Conservation (phyloP, 805 yeast genomes). For the Ogataea paraovalis region DNA sequence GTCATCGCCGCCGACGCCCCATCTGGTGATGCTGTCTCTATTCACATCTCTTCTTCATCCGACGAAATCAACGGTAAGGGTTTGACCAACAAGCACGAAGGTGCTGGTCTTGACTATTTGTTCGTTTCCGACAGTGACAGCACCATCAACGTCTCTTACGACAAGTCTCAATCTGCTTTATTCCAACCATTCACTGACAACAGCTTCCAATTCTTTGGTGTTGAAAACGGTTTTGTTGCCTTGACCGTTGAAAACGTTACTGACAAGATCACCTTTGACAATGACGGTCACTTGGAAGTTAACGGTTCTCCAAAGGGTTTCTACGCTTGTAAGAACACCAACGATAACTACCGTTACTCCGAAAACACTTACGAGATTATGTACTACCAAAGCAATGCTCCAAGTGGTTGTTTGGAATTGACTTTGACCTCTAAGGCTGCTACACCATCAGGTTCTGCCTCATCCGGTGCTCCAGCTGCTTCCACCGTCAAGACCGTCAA, state of each 20-base stretch:
- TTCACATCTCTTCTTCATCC: conserved; percentile 24
- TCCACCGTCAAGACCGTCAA: background rate
- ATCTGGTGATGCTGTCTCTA: conserved; percentile 9
- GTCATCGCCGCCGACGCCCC: background rate
- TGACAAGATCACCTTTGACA: conserved; percentile 5
- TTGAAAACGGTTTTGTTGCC: conserved; percentile 16
- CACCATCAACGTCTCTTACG: conserved; percentile 11
- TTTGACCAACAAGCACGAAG: conserved; percentile 37
- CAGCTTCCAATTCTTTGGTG: background rate
- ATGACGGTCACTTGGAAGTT: conserved; percentile 23
- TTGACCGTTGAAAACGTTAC: conserved; percentile 2
- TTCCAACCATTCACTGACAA: background rate
- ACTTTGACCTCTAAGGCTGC: background rate
- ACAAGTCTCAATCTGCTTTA: background rate
- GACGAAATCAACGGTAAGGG: conserved; percentile 27
- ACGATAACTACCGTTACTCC: conserved; percentile 40
- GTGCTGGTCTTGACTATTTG: conserved; percentile 43
- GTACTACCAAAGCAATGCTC: conserved; percentile 16
- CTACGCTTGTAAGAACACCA: conserved; percentile 37
- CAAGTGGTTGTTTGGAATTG: background rate
- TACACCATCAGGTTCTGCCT: background rate
- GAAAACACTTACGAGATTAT: conserved; percentile 23
- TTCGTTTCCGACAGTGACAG: conserved; percentile 27
- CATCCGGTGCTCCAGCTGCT: background rate
- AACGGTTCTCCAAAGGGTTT: conserved; percentile 31